phyloP scores from a whole-genome alignment of 371 early-diverging fungal genomes.

The Actinomucor elegans region DNA sequence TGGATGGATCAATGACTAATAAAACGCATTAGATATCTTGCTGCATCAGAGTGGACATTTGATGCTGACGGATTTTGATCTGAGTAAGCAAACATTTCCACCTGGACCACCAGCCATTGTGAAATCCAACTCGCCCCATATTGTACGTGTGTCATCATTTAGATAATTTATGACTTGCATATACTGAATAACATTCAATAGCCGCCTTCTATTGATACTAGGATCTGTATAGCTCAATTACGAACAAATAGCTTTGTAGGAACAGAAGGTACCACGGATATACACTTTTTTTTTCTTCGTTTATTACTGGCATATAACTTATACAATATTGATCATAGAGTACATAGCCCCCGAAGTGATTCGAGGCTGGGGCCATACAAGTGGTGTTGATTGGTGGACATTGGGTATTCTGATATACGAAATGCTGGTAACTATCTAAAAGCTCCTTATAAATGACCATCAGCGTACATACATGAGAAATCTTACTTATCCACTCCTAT shows the following conservation, averaged over 20 bases:
- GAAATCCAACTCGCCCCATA: slow-evolving; percentile 57
- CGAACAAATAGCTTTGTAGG: slow-evolving; percentile 96
- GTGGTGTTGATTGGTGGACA: slow-evolving; percentile 99
- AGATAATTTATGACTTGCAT: neutral
- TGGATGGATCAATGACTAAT: neutral
- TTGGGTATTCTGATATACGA: slow-evolving; percentile 96
- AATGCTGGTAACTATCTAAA: slow-evolving; percentile 76
- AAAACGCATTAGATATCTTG: slow-evolving; percentile 70
- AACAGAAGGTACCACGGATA: slow-evolving; percentile 90
- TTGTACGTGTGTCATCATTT: slow-evolving; percentile 33
- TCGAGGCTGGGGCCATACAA: slow-evolving; percentile 89
- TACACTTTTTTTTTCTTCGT: neutral
- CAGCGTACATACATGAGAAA: neutral
- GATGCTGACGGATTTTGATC: slow-evolving; percentile 96
- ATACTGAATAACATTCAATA: neutral
- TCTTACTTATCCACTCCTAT: neutral
- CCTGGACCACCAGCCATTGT: slow-evolving; percentile 77
- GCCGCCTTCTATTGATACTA: slow-evolving; percentile 81
- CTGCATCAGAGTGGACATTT: slow-evolving; percentile 93
- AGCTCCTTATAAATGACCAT: neutral
- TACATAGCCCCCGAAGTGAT: slow-evolving; percentile 96
- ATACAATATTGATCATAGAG: too few species aligned
- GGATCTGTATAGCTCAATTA: slow-evolving; percentile 79
- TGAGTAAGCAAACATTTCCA: slow-evolving; percentile 83
- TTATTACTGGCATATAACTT: neutral